These are phyloP conservation scores for Prunella vulgaris DNA, from an alignment of 257 asterid genomes.

Conservation along the genomic window DNA sequence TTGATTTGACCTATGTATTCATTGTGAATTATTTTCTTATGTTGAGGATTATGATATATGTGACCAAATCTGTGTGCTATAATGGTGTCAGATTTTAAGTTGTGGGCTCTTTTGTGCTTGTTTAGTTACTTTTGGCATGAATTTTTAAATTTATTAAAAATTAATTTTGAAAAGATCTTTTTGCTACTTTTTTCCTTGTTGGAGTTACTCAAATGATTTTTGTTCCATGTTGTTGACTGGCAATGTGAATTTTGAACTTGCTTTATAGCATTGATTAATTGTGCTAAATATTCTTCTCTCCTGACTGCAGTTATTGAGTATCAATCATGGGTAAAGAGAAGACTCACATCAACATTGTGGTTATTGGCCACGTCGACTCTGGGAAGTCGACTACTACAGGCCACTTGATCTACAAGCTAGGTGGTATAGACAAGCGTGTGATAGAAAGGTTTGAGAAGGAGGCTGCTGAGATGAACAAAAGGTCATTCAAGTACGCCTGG, in stretches of 20 bases:
- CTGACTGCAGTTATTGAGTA: neutral
- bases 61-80: neutral
- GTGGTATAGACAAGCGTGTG: conserved; percentile 84
- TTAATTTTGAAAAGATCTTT: too few species aligned
- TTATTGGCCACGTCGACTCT: conserved; percentile 42
- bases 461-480: conserved; percentile 55
- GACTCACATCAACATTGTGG: conserved; percentile 32
- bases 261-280: neutral
- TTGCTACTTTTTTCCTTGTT: neutral
- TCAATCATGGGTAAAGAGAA: conserved; percentile 29
- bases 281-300: neutral
- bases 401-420: conserved; percentile 68
- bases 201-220: neutral
- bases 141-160: neutral
- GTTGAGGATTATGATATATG: neutral
- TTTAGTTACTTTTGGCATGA: neutral
- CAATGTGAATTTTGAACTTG: neutral
- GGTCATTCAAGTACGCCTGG: conserved; percentile 71
- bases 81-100: neutral
- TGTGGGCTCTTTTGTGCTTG: neutral
- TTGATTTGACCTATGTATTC: neutral
- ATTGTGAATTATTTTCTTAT: neutral
- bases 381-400: conserved; percentile 41
- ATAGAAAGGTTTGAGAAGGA: conserved; percentile 83
- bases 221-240: neutral